Evolutionary conservation across 2,329 filamentous ascomycete species (phyloP).

Genomic region (Zarea fungicola): DNA sequence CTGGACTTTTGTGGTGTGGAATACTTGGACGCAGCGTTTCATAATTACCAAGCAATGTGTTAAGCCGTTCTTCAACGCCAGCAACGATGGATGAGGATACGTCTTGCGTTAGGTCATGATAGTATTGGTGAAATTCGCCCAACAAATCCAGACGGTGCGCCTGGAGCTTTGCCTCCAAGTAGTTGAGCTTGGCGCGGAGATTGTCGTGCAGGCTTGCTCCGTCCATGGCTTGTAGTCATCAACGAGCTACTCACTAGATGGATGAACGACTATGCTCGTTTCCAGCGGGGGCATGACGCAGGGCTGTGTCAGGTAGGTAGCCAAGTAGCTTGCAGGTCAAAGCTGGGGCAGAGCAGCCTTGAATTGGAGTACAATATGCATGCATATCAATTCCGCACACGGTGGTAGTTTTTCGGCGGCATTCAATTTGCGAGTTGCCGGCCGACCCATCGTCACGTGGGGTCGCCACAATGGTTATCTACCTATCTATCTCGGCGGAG

Average conservation of each 20-base stretch:
- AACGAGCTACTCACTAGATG: slow-evolving; percentile 8
- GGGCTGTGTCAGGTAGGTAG: slow-evolving; percentile 18
- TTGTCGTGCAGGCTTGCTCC: slow-evolving; percentile 41
- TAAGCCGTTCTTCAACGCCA: slow-evolving; percentile 42
- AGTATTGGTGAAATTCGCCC: slow-evolving; percentile 51
- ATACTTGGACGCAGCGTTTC: slow-evolving; percentile 32
- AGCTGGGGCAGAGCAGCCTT: slow-evolving; percentile 1
- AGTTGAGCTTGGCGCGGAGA: slow-evolving; percentile 48
- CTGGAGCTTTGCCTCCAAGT: slow-evolving; percentile 53
- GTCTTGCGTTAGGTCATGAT: slow-evolving; percentile 44
- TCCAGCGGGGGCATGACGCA: slow-evolving; percentile 34
- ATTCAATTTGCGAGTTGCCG: slow-evolving; percentile 5
- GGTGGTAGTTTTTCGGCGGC: slow-evolving; percentile 2
- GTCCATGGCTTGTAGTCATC: slow-evolving; percentile 26
- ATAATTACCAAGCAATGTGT: slow-evolving; percentile 37
- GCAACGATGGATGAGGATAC: slow-evolving; percentile 41
- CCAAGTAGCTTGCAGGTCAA: too few species aligned
- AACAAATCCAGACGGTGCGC: slow-evolving; percentile 53
- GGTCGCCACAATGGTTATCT: slow-evolving; percentile 1
- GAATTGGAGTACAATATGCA: slow-evolving; percentile 2
- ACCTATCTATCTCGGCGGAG: too few species aligned
- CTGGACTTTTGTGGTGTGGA: slow-evolving; percentile 15
- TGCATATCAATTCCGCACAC: background rate
- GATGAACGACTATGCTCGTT: slow-evolving; percentile 10
- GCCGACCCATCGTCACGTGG: slow-evolving; percentile 7